Base-by-base conservation (phyloP, 83 land plant genomes). In the Diphasiastrum complanatum region DNA sequence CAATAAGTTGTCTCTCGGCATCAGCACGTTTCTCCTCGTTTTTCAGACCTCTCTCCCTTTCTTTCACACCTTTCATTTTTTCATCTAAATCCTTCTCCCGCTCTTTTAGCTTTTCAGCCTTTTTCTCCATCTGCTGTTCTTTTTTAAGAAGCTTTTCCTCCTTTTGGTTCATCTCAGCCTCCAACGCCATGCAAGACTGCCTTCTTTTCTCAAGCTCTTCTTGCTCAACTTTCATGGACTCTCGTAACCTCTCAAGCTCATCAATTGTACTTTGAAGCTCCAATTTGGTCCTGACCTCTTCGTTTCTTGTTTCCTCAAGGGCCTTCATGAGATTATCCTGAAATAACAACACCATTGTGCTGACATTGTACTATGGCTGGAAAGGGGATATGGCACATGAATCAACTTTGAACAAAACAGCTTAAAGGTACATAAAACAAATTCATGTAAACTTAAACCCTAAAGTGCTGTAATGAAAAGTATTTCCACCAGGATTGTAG, bases 81-180 rank as follows among this genome's bases (percentile, higher is more conserved):
- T 60, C 11, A 27, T 86, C 85, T 51, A 77, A 45, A 5, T 79
- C 86, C 37, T 72, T 74, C 49, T 91, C 84, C 54, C 80, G 76
- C 28, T 77, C 86, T 65, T 67, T 78, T 50, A 81, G 45, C 51
- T 80, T 80, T 58, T 81, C 79, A 33, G 51, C n/a, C 60, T 63
- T 80, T 64, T 71, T 72, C 19, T 81, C 82, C 5, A 81, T 19
- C 34, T 80, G 73, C 51, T 77, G 73, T 54, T 86, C 97, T 67
- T 77, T 56, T 67, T 79, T 76, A 14, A 29, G 48, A 31, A 86
- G 29, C 36, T 75, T 80, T 38, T 80, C 82, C 60, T 79, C 83
- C 60, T 58, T 74, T 33, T 47, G 80, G 4, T 45, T 71, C 31
- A 83, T 43, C 51, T 81, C 81, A 41, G 68, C 47, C 66, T 79